Evolutionary conservation across 306 rosid species (phyloP), one percentile per base, ranked within the genome.

Genomic region (Hippophae rhamnoides): DNA sequence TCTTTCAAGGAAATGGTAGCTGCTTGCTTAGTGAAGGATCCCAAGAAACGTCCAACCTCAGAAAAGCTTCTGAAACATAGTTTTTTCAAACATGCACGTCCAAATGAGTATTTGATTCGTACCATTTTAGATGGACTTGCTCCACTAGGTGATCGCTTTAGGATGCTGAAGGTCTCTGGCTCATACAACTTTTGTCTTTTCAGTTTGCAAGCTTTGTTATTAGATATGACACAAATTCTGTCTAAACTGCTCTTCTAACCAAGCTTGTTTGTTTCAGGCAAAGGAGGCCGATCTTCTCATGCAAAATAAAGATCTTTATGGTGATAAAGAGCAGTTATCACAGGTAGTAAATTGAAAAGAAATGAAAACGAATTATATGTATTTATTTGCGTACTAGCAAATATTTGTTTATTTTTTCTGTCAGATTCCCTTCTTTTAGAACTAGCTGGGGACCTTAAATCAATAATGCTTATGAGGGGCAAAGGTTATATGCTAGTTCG

Each of bases 11-110:
- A 90, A 70, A 54, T 90, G 69, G 95, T 90, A 18, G 90, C 89
- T 43, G 76, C 82, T 61, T 90, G 98, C 86, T 77, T 90, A 69
- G 94, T 90, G 57, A 90, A 90, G 86, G 98, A 90, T 75, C 98
- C 94, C 50, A 85, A 83, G 81, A 90, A 85, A 72, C 94, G 98
- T 44, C 98, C 94, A 14, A 76, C 84, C 13, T 74, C 98, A 31
- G 38, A 31, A 31, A 31, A 31, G 5, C 38, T 31, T 31, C 5
- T 31, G 38, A 31, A 31, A 31, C 38, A 31, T 4, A 2, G 5
- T 2, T 31, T 31, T 31, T 90, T 90, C 52, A 90, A 81, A 67
- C 83, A 81, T 9, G 95, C 85, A 46, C 88, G 83, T 54, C 9
- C 76, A 52, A 55, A 9, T 25, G 93, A 82, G 2, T 87, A 85